These are phyloP conservation scores for Eimeria praecox DNA, from an alignment of 169 alveolate species.

Conservation along the genomic window DNA sequence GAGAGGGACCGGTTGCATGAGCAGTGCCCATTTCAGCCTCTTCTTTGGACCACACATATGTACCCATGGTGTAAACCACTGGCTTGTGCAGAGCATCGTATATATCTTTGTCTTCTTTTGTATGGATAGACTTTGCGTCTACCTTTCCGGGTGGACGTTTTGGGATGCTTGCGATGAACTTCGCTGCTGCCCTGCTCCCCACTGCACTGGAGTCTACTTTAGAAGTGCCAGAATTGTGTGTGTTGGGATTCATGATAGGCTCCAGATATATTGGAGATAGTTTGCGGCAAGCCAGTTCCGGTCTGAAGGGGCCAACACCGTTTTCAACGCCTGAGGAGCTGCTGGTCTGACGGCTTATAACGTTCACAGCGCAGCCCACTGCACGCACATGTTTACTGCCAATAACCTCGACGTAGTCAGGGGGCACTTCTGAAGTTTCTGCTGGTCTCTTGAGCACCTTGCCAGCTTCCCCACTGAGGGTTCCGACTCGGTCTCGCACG, in stretches of 20 bases:
- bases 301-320: neutral
- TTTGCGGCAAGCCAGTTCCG: slow-evolving; percentile 4
- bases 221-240: neutral
- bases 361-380: neutral
- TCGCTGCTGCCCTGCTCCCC: slow-evolving; percentile 62
- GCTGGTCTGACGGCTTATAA: slow-evolving; percentile 59
- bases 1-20: slow-evolving; percentile 39
- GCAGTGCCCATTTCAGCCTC: slow-evolving; percentile 65
- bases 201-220: neutral
- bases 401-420: slow-evolving; percentile 74
- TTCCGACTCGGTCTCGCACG: slow-evolving; percentile 27
- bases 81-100: slow-evolving; percentile 69
- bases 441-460: slow-evolving; percentile 67
- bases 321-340: slow-evolving; percentile 11
- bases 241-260: slow-evolving; percentile 32
- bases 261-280: slow-evolving; percentile 73
- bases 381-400: slow-evolving; percentile 73
- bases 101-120: slow-evolving; percentile 65
- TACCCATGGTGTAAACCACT: slow-evolving; percentile 68
- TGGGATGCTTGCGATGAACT: slow-evolving; percentile 70
- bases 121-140: neutral
- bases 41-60: slow-evolving; percentile 67
- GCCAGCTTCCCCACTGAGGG: slow-evolving; percentile 48
- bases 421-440: slow-evolving; percentile 75
- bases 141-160: slow-evolving; percentile 50